Conservation (phyloP, 83 land plant genomes). For the Isoetes engelmannii region DNA sequence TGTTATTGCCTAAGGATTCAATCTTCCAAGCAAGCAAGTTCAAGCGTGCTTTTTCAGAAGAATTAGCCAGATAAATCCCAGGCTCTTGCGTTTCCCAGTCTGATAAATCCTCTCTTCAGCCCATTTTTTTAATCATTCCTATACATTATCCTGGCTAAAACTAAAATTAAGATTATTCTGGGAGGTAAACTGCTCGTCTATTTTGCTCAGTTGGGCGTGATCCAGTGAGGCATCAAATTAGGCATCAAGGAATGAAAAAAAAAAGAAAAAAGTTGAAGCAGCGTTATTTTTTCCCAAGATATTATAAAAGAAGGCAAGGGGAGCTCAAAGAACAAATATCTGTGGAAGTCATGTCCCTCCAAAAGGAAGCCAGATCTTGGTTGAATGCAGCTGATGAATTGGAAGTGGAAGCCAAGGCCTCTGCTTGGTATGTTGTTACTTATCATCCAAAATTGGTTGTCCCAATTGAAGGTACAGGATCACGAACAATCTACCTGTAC, state of each 20-base stretch:
- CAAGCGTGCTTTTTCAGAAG: no score
- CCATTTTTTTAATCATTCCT: no score
- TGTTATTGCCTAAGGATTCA: no score
- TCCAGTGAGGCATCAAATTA: not conserved
- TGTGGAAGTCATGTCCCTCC: conserved; percentile 37
- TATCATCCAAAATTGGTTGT: conserved; percentile 46
- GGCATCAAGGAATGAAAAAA: not conserved
- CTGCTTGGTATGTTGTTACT: conserved; percentile 90
- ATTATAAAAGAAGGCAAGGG: conserved; percentile 38
- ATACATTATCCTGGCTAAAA: no score
- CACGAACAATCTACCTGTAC: conserved; percentile 20
- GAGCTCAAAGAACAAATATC: conserved; percentile 58
- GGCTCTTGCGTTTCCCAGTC: no score
- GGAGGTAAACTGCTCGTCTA: no score
- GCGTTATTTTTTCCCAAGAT: conserved; percentile 9
- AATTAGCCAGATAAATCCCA: no score
- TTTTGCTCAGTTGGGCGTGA: no score
- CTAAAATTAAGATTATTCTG: no score
- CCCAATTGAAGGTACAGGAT: not conserved
- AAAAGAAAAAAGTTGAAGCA: not conserved
- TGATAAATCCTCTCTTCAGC: no score
- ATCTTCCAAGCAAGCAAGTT: no score
- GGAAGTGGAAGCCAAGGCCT: conserved; percentile 42
- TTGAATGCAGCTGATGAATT: conserved; percentile 34
- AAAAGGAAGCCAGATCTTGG: conserved; percentile 58